Evolutionary conservation across 163 green algal species (phyloP).

Genomic region (Chlorella variabilis): DNA sequence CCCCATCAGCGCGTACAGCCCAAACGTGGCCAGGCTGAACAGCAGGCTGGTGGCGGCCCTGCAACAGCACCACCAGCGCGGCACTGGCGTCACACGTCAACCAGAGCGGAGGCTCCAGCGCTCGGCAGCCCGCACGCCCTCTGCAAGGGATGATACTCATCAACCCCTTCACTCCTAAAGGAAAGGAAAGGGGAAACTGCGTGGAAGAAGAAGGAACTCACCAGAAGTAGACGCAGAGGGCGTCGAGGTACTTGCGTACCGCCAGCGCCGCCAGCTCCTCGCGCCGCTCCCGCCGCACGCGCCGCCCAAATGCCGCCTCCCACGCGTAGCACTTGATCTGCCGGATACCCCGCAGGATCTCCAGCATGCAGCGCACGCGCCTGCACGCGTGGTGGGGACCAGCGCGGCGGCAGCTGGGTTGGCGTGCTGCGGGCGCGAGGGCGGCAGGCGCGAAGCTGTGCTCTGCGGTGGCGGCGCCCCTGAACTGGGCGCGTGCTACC

Average conservation of each 20-base stretch:
- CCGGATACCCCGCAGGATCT: constrained; percentile 68
- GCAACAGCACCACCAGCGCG: constrained; percentile 11
- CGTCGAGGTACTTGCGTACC: constrained; percentile 89
- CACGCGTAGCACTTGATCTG: constrained; percentile 71
- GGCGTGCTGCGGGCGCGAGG: no score
- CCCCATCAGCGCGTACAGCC: constrained; percentile 54
- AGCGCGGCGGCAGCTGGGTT: no score
- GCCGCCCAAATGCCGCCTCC: constrained; percentile 60
- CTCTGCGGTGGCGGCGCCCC: no score
- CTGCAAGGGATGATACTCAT: no score
- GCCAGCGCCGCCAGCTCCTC: constrained; percentile 72
- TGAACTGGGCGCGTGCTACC: no score
- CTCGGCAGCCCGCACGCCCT: no score
- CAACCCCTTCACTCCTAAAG: no score
- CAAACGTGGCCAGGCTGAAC: constrained; percentile 86
- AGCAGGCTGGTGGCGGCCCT: constrained; percentile 75
- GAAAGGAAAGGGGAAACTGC: no score
- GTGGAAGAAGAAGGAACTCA: no score
- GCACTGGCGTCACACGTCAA: no score
- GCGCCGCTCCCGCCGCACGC: constrained; percentile 46
- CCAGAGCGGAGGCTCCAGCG: no score
- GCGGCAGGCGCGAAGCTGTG: no score
- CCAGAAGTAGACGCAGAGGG: constrained; percentile 92
- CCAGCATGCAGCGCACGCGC: constrained; percentile 31
- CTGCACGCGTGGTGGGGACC: neutral